These are phyloP conservation scores for Apiotrichum laibachii DNA, from an alignment of 1,284 basidiomycete genomes.

Conservation along the genomic window DNA sequence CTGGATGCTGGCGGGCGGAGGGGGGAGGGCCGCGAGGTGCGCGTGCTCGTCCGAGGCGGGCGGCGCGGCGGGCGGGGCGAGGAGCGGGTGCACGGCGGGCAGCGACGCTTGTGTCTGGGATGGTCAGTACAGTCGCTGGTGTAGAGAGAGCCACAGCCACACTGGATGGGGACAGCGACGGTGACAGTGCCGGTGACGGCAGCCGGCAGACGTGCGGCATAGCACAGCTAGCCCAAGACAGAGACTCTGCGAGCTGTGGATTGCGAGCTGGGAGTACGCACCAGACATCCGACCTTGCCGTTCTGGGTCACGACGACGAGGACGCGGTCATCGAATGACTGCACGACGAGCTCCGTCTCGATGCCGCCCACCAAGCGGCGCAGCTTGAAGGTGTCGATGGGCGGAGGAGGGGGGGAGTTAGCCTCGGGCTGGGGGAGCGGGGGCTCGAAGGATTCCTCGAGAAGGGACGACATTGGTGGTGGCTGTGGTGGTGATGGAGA, in stretches of 20 bases:
- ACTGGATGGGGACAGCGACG: neutral
- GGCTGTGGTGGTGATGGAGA: neutral
- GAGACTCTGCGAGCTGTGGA: neutral
- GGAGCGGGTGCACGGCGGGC: constrained; percentile 66
- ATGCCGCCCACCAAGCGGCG: constrained; percentile 58
- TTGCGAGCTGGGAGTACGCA: constrained; percentile 47
- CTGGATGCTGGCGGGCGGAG: constrained; percentile 68
- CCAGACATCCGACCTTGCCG: constrained; percentile 81
- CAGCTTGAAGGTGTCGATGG: constrained; percentile 51
- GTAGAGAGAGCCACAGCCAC: neutral
- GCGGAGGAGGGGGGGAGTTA: constrained; percentile 19
- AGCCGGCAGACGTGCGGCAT: neutral
- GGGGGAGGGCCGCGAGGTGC: constrained; percentile 61
- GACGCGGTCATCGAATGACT: constrained; percentile 72
- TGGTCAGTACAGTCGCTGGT: constrained; percentile 2
- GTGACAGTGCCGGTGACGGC: neutral
- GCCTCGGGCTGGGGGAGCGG: constrained; percentile 3
- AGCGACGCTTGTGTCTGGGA: constrained; percentile 77
- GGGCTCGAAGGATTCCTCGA: constrained; percentile 32
- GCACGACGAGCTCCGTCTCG: constrained; percentile 70
- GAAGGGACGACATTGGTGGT: constrained; percentile 31
- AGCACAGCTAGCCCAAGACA: neutral
- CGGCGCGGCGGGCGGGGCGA: constrained; percentile 63
- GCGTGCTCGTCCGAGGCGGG: constrained; percentile 35
- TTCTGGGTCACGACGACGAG: constrained; percentile 77